Evolutionary conservation across 2,329 filamentous ascomycete species (phyloP).

Genomic region (Xenoacremonium recifei): DNA sequence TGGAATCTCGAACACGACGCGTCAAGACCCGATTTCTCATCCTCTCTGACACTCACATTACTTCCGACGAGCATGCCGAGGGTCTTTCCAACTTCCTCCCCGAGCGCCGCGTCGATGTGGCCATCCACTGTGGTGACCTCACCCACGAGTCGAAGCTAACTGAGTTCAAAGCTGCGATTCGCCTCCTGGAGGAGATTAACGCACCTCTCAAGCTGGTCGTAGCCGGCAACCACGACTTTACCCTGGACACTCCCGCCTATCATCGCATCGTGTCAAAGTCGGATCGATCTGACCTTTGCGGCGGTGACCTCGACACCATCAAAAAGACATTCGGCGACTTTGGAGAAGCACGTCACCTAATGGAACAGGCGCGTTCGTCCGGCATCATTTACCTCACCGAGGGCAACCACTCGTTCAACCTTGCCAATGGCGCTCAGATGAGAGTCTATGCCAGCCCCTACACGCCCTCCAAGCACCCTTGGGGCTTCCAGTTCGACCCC

Average conservation of each 20-base stretch:
- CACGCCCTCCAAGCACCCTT: slow-evolving; percentile 37
- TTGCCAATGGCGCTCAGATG: slow-evolving; percentile 40
- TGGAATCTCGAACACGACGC: too few species aligned
- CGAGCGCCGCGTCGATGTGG: slow-evolving; percentile 32
- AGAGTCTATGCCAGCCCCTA: slow-evolving; percentile 45
- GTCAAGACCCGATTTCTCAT: slow-evolving; percentile 10
- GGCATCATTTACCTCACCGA: slow-evolving; percentile 41
- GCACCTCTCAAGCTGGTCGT: slow-evolving; percentile 49
- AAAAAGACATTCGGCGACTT: slow-evolving; percentile 33
- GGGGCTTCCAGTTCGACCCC: slow-evolving; percentile 42
- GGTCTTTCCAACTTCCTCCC: slow-evolving; percentile 1
- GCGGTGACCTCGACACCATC: slow-evolving; percentile 2
- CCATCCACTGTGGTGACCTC: slow-evolving; percentile 49
- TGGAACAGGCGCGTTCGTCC: slow-evolving; percentile 15
- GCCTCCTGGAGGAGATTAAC: slow-evolving; percentile 34
- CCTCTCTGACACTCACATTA: slow-evolving; percentile 12
- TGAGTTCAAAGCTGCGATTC: slow-evolving; percentile 37
- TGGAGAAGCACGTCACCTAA: slow-evolving; percentile 32
- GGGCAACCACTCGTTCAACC: slow-evolving; percentile 38
- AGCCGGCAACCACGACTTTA: slow-evolving; percentile 51
- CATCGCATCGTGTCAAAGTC: slow-evolving; percentile 14
- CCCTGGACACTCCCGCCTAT: slow-evolving; percentile 35
- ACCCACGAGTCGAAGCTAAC: slow-evolving; percentile 42
- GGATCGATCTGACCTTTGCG: background rate
- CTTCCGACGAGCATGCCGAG: too few species aligned